A percentile compares a stretch with the other conserved stretches of the same genome.
Evolutionary conservation across 2,329 filamentous ascomycete species (phyloP).

Genomic region (Paecilomyces sp.): DNA sequence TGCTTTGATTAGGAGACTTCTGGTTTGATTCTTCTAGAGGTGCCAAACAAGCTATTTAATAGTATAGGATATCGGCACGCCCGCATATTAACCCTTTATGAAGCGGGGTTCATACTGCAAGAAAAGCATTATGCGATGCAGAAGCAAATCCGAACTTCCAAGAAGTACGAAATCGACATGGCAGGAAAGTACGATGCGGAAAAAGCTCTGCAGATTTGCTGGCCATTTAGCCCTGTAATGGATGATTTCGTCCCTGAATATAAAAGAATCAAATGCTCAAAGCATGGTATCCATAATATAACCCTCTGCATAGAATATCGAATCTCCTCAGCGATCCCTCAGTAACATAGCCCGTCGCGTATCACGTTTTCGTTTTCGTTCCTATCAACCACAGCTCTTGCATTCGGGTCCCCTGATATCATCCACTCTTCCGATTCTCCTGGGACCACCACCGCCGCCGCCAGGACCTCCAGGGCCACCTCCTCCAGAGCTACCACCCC

Average conservation of each 20-base stretch:
- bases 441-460: constrained; percentile 23
- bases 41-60: too few species aligned
- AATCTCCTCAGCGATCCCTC: background rate
- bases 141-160: background rate
- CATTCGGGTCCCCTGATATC: constrained; percentile 44
- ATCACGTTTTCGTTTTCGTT: background rate
- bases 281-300: background rate
- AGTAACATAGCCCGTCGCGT: background rate
- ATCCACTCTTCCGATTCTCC: constrained; percentile 38
- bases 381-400: constrained; percentile 32
- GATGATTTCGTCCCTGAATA: too few species aligned
- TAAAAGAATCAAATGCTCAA: background rate
- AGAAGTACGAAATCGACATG: too few species aligned
- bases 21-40: too few species aligned
- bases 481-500: constrained; percentile 21
- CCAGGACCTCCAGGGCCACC: constrained; percentile 19
- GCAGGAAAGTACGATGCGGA: too few species aligned
- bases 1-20: too few species aligned
- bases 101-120: too few species aligned
- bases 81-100: too few species aligned
- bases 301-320: background rate
- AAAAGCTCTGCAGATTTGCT: too few species aligned
- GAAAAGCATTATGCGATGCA: background rate
- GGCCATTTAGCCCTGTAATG: too few species aligned
- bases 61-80: too few species aligned